phyloP scores from a whole-genome alignment of 2,329 filamentous ascomycete genomes.

The Aspergillus quadrilineatus region DNA sequence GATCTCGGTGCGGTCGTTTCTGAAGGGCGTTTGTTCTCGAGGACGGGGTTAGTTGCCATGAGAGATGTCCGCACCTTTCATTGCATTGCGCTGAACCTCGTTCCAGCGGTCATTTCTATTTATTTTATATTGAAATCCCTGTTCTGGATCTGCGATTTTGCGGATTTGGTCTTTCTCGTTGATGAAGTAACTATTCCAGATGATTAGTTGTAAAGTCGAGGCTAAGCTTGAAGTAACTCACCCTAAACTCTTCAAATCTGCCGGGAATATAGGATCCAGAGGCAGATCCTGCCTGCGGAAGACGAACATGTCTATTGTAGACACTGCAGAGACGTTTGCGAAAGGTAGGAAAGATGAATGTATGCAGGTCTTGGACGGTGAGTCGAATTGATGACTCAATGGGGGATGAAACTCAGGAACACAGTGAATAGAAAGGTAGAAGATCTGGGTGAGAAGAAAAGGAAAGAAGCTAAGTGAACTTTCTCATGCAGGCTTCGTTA shows the following conservation, averaged over 20 bases:
- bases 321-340: background rate
- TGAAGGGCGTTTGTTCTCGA: background rate
- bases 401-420: background rate
- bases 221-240: conserved; percentile 39
- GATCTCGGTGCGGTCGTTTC: background rate
- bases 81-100: conserved; percentile 68
- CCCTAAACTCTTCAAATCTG: conserved; percentile 70
- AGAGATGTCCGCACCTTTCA: conserved; percentile 56
- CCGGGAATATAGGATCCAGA: conserved; percentile 65
- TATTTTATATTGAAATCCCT: conserved; percentile 72
- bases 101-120: conserved; percentile 76
- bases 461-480: background rate
- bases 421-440: background rate
- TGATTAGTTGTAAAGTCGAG: background rate
- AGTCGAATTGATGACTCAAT: background rate
- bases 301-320: conserved; percentile 67
- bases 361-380: background rate
- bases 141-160: conserved; percentile 63
- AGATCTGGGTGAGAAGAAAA: background rate
- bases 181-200: conserved; percentile 68
- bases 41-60: too few species aligned
- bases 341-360: background rate
- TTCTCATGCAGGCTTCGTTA: background rate
- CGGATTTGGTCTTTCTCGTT: conserved; percentile 74
- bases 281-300: conserved; percentile 68